Conservation (phyloP, 2,329 filamentous ascomycete species). For the Penicillium palitans region DNA sequence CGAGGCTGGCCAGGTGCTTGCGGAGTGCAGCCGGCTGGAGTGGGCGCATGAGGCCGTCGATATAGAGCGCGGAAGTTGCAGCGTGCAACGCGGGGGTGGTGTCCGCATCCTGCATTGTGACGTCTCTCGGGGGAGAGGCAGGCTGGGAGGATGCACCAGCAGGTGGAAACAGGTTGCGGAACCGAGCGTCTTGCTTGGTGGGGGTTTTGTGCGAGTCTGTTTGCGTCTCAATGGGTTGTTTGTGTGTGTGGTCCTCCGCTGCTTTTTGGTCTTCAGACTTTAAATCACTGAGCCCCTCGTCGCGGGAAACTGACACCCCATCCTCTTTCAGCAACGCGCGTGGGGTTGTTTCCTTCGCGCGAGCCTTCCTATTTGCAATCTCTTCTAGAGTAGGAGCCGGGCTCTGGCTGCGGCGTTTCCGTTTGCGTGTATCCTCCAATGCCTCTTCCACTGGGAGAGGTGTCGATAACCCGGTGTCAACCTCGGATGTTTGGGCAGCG, state of each 20-base stretch:
- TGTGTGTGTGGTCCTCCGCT: conserved; percentile 15
- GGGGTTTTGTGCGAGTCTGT: neutral
- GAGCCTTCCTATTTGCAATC: conserved; percentile 57
- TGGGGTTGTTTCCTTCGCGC: conserved; percentile 47
- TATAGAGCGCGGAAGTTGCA: conserved; percentile 78
- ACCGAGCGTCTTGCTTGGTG: conserved; percentile 47
- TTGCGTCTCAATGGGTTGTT: neutral
- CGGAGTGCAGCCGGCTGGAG: conserved; percentile 68
- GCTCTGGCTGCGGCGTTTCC: conserved; percentile 66
- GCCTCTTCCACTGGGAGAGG: conserved; percentile 38
- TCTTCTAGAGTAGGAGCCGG: conserved; percentile 59
- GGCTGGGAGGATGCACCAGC: conserved; percentile 27
- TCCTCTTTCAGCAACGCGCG: conserved; percentile 36
- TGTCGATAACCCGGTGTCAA: conserved; percentile 29
- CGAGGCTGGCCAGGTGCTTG: conserved; percentile 68
- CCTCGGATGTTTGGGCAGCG: conserved; percentile 27
- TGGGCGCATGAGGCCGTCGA: conserved; percentile 86
- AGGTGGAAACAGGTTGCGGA: conserved; percentile 50
- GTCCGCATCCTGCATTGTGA: conserved; percentile 38
- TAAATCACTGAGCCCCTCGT: conserved; percentile 12
- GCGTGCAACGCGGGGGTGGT: conserved; percentile 65
- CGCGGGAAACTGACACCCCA: conserved; percentile 11
- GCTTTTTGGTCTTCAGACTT: conserved; percentile 25
- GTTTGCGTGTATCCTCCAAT: conserved; percentile 60
- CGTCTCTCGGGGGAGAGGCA: conserved; percentile 29